phyloP scores from a whole-genome alignment of 108 stramenopile species.

The Halocafeteria seosinensis region DNA sequence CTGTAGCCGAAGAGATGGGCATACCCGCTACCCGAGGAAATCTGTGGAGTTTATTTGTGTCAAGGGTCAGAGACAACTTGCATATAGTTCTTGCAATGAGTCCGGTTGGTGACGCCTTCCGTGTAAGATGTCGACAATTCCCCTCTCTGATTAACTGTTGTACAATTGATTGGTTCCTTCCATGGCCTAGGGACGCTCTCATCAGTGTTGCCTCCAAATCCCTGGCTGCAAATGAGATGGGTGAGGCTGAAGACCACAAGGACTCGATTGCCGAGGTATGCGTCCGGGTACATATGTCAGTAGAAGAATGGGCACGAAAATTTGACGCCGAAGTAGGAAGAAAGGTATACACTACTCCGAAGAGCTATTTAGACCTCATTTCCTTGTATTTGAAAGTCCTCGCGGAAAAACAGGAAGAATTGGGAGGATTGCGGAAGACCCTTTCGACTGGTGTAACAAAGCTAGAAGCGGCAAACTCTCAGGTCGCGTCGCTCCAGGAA shows the following conservation, averaged over 20 bases:
- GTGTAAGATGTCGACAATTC: conserved; percentile 41
- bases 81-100: conserved; percentile 45
- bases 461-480: conserved; percentile 38
- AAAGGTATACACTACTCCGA: conserved; percentile 48
- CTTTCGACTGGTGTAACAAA: conserved; percentile 40
- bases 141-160: conserved; percentile 48
- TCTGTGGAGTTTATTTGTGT: conserved; percentile 28
- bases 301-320: conserved; percentile 18
- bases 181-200: conserved; percentile 43
- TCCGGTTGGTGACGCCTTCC: conserved; percentile 43
- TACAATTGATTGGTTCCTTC: conserved; percentile 46
- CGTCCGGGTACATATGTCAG: conserved; percentile 30
- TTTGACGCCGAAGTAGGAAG: conserved; percentile 40
- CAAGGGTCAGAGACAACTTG: conserved; percentile 34
- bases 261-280: conserved; percentile 27
- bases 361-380: conserved; percentile 50
- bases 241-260: conserved; percentile 1
- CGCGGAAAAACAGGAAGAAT: conserved; percentile 15
- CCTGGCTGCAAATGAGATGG: conserved; percentile 17
- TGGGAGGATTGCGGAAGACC: conserved; percentile 26
- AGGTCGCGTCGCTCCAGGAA: conserved; percentile 36
- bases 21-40: conserved; percentile 43
- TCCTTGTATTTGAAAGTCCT: conserved; percentile 34
- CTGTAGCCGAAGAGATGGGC: conserved; percentile 35
- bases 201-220: conserved; percentile 30